These are phyloP conservation scores for Pterocarpus santalinus DNA, from an alignment of 306 rosid genomes.

Conservation along the genomic window DNA sequence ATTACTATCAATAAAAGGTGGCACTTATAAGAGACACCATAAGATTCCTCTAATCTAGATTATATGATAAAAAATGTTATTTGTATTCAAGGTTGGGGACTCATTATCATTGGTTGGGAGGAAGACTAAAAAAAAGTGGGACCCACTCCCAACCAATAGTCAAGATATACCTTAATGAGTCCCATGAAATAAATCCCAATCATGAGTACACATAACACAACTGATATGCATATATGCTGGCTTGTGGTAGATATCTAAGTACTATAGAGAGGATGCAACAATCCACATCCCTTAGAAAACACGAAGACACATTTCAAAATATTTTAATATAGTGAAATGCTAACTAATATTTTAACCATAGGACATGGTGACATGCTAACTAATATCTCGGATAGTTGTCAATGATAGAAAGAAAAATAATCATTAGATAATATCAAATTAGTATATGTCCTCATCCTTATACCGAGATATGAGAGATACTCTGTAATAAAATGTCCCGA, in stretches of 20 bases:
- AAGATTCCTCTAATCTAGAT: not conserved
- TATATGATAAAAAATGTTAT: not conserved
- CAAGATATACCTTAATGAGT: no score
- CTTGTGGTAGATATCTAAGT: not conserved
- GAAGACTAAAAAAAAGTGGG: no score
- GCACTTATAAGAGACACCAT: not conserved
- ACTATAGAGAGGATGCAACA: conserved; percentile 26
- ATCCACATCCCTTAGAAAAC: conserved; percentile 39
- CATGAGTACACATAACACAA: not conserved
- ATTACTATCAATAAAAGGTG: not conserved
- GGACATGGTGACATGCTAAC: conserved; percentile 43
- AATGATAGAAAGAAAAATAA: not conserved
- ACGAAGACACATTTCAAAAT: conserved; percentile 44
- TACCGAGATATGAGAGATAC: not conserved
- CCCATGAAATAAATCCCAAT: no score
- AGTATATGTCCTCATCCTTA: conserved; percentile 25
- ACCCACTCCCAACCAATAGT: no score
- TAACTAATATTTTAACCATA: conserved; percentile 34
- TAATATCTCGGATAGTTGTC: conserved; percentile 14
- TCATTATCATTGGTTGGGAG: no score
- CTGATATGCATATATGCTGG: not conserved
- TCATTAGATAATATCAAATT: not conserved
- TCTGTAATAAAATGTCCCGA: conserved; percentile 8
- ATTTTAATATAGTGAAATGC: conserved; percentile 39
- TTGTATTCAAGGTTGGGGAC: no score